phyloP scores from a whole-genome alignment of 495 filamentous ascomycete species.

The Tuber indicum region DNA sequence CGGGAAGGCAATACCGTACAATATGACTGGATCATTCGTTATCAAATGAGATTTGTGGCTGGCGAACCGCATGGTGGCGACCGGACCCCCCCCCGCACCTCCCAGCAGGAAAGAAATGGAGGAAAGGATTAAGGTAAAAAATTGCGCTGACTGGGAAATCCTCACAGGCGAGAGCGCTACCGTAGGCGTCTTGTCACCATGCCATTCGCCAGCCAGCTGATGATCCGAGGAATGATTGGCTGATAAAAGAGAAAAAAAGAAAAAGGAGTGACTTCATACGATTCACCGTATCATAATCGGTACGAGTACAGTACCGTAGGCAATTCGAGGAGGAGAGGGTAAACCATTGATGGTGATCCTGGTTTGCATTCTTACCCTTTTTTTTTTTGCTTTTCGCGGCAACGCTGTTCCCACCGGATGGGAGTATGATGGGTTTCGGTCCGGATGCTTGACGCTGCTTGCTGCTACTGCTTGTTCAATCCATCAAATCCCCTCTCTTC shows the following conservation, averaged over 20 bases:
- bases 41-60: conserved; percentile 2
- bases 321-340: neutral
- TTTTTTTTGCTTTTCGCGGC: neutral
- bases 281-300: neutral
- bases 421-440: neutral
- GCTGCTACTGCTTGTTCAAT: neutral
- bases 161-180: neutral
- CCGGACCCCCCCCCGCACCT: neutral
- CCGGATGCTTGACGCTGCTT: neutral
- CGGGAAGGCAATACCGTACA: too few species aligned
- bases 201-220: neutral
- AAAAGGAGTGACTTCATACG: neutral
- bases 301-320: neutral
- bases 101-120: neutral
- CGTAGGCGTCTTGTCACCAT: neutral
- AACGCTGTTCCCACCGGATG: conserved; percentile 3
- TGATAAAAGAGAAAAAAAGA: neutral
- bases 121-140: neutral
- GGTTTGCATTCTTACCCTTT: neutral
- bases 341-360: neutral
- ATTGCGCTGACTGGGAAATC: neutral
- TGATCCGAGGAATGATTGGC: neutral
- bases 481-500: neutral
- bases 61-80: neutral
- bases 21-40: neutral